phyloP scores from a whole-genome alignment of 371 early-diverging fungal species.

The Mortierella sp. region DNA sequence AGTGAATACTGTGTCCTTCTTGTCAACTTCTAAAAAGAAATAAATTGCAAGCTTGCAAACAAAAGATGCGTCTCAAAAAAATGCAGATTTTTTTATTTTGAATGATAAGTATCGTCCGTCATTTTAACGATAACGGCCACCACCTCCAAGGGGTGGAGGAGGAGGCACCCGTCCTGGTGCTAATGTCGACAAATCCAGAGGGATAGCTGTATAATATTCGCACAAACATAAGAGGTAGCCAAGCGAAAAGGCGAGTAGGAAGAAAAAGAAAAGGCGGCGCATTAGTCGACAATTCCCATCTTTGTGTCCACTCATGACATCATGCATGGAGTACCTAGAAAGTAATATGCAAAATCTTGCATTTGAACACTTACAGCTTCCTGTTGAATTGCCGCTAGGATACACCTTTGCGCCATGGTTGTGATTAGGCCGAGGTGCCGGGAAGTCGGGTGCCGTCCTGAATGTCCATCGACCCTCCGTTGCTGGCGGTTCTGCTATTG shows the following conservation, averaged over 20 bases:
- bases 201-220: slow-evolving; percentile 19
- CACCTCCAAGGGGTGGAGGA: slow-evolving; percentile 41
- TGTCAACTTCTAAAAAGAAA: background rate
- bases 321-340: background rate
- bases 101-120: background rate
- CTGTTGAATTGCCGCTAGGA: slow-evolving; percentile 48
- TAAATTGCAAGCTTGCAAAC: too few relatives aligned
- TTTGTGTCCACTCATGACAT: background rate
- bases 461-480: slow-evolving; percentile 56
- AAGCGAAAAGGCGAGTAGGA: background rate
- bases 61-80: background rate
- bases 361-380: slow-evolving; percentile 30
- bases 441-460: slow-evolving; percentile 34
- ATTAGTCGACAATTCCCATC: background rate
- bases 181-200: slow-evolving; percentile 39
- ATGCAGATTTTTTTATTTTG: background rate
- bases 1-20: background rate
- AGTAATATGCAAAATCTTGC: background rate
- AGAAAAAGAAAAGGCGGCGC: background rate
- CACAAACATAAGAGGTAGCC: background rate
- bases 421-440: slow-evolving; percentile 38
- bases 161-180: slow-evolving; percentile 32
- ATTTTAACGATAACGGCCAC: slow-evolving; percentile 35
- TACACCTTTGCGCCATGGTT: slow-evolving; percentile 26
- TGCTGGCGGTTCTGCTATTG: slow-evolving; percentile 44